Evolutionary conservation across 129 eudicot species (phyloP).

Genomic region (Scalesia atractyloides): DNA sequence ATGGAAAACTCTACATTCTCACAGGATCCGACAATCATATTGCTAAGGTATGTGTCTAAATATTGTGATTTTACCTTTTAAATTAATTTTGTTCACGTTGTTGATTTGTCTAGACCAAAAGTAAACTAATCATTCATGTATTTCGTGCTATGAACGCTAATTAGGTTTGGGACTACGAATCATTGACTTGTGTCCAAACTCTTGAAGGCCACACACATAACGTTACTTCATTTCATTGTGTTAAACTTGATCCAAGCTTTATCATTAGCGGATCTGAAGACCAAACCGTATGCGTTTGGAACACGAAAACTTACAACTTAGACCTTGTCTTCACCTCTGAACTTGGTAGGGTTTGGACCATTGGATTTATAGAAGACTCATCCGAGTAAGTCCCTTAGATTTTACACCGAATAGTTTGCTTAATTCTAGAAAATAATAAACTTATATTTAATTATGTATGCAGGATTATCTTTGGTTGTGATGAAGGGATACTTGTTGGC

Average conservation of each 20-base stretch:
- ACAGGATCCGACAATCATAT: constrained; percentile 89
- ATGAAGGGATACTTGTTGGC: constrained; percentile 47
- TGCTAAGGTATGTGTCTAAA: constrained; percentile 54
- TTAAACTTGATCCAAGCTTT: constrained; percentile 42
- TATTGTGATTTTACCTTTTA: neutral
- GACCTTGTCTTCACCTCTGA: constrained; percentile 39
- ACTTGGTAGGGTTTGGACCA: constrained; percentile 64
- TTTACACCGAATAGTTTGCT: too few relatives aligned
- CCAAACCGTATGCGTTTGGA: constrained; percentile 59
- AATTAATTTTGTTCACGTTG: too few relatives aligned
- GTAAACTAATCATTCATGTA: neutral
- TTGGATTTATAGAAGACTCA: constrained; percentile 49
- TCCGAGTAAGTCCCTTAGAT: constrained; percentile 39
- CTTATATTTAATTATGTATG: neutral
- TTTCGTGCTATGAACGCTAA: neutral
- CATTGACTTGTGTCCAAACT: constrained; percentile 53
- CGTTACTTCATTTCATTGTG: constrained; percentile 45
- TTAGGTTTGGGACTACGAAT: constrained; percentile 69
- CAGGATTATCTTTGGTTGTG: constrained; percentile 68
- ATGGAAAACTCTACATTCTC: constrained; percentile 60
- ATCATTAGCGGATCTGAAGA: constrained; percentile 72
- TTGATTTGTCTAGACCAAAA: neutral
- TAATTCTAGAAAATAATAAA: too few relatives aligned
- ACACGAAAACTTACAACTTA: constrained; percentile 50
- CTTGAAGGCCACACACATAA: constrained; percentile 72